Base-by-base conservation (phyloP, 345 rosid species). In the Eucalyptus marginata region DNA sequence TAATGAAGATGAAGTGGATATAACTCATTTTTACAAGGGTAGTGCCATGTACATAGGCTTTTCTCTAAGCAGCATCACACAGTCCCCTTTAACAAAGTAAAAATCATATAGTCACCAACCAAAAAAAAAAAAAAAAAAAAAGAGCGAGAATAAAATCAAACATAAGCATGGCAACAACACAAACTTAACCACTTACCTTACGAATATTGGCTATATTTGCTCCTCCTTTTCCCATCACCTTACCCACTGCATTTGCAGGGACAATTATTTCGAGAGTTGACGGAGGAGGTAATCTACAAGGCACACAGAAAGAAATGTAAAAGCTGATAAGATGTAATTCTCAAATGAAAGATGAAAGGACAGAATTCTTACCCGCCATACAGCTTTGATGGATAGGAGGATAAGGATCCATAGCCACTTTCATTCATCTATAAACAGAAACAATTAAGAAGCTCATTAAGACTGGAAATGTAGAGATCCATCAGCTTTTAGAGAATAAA, bases 171-270 rank as follows among this genome's bases (percentile, higher is more conserved):
- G 66, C 18, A 88, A 47, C 46, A 90, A 47, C 50, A 49, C 40
- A 62, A 51, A 87, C 31, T 88, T 49, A 89, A 88, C 76, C 16
- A 24, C 92, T 87, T 89, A 98, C 99, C 98, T 95, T 95, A 89
- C 97, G 94, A 85, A 98, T 95, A 91, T 97, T 98, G 89, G 95
- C 93, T 91, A 98, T 91, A 92, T 98, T 98, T 83, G 96, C 93
- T 87, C 99, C 99, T 88, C 95, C 97, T 95, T 93, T 98, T 81
- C 99, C 99, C 90, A 98, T 89, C 83, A 98, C 99, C 94, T 95
- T 98, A 90, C 97, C 94, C 22, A 97, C 95, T 44, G 99, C 97
- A 94, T 92, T 93, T 59, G 96, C 94, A 88, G 99, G 99, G 90
- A 98, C 92, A 92, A 96, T 89, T 89, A 97, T 93, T 91, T 98